Percentiles rank a stretch among this genome's conserved stretches.
These are phyloP conservation scores for Chlorella ohadii DNA, from an alignment of 139 green algal genomes.

Conservation along the genomic window DNA sequence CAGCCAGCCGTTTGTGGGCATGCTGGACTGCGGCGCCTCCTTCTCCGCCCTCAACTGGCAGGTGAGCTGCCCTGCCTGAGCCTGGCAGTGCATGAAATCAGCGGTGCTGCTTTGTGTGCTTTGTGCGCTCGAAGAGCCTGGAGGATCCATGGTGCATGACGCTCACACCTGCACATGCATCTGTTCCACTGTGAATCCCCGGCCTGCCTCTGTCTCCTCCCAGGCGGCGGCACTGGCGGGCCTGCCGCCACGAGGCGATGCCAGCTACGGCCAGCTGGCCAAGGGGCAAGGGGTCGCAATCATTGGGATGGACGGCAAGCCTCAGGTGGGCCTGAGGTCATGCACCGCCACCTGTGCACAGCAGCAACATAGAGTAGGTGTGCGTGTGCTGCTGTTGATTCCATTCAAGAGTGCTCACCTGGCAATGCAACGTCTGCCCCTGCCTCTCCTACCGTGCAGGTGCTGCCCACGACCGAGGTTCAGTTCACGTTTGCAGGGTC, in stretches of 20 bases:
- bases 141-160: too few species aligned
- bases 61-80: background rate
- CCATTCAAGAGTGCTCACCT: too few species aligned
- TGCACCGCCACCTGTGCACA: too few species aligned
- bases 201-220: background rate
- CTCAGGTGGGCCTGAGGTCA: background rate
- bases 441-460: background rate
- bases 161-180: background rate
- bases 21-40: constrained; percentile 33
- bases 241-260: constrained; percentile 16
- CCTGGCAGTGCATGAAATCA: too few species aligned
- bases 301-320: constrained; percentile 20
- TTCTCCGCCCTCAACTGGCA: constrained; percentile 41
- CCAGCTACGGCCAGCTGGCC: background rate
- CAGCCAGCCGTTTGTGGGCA: constrained; percentile 33
- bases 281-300: constrained; percentile 3
- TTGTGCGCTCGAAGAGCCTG: background rate
- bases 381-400: background rate
- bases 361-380: too few species aligned
- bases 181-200: background rate
- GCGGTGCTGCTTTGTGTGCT: too few species aligned
- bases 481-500: constrained; percentile 25
- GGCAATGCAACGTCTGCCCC: too few species aligned
- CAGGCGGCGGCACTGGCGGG: constrained; percentile 26
- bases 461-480: background rate